Evolutionary conservation across 1,139 yeast species (phyloP).

Genomic region (Suhomyces chickasaworum): DNA sequence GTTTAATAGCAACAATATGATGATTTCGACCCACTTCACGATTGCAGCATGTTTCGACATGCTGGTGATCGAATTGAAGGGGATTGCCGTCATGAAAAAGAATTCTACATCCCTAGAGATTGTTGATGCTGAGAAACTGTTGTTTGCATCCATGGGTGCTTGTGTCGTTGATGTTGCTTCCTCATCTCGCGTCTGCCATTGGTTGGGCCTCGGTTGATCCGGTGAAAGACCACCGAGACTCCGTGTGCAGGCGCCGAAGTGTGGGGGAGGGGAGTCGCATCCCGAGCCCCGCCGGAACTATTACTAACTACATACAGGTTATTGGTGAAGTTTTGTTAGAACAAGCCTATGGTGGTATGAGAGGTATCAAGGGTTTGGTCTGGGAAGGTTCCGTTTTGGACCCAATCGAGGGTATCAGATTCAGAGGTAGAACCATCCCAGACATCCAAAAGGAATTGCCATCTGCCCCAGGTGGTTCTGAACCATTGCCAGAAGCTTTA

Average conservation of each 20-base stretch:
- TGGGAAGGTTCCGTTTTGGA: constrained; percentile 99
- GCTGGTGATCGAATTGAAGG: too few species aligned
- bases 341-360: constrained; percentile 99
- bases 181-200: constrained; percentile 1
- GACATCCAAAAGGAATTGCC: constrained; percentile 93
- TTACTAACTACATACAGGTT: constrained; percentile 32
- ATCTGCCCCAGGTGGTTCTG: constrained; percentile 83
- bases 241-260: constrained; percentile 7
- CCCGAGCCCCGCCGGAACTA: constrained; percentile 1
- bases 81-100: too few species aligned
- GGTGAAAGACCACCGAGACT: constrained; percentile 8
- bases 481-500: constrained; percentile 89
- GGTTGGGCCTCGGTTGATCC: constrained; percentile 7
- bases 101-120: too few species aligned
- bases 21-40: too few species aligned
- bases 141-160: background rate
- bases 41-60: too few species aligned
- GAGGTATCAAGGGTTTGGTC: constrained; percentile 96
- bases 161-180: background rate
- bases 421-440: constrained; percentile 97
- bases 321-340: constrained; percentile 93
- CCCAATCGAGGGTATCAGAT: constrained; percentile 97
- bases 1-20: too few species aligned
- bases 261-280: constrained; percentile 15
- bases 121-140: background rate